Evolutionary conservation across 2,329 filamentous ascomycete genomes (phyloP).

Genomic region (Cucurbitaria berberidis): DNA sequence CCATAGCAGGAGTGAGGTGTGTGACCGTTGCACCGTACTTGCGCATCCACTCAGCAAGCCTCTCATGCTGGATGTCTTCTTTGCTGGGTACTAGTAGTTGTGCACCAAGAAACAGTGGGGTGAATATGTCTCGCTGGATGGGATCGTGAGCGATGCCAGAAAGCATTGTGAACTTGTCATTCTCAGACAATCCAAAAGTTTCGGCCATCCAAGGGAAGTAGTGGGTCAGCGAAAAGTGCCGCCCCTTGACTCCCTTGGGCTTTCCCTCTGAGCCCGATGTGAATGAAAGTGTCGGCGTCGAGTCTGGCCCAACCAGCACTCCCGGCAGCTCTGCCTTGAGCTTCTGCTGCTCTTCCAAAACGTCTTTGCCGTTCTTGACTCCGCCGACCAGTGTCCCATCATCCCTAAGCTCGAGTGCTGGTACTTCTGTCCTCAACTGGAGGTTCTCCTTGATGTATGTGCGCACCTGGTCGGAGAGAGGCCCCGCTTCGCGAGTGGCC

Average conservation of each 20-base stretch:
- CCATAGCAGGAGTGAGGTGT: constrained; percentile 95
- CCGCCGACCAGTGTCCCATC: constrained; percentile 77
- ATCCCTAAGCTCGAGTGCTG: constrained; percentile 72
- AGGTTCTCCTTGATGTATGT: constrained; percentile 77
- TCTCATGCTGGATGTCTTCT: constrained; percentile 87
- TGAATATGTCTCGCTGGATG: constrained; percentile 80
- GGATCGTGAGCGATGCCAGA: constrained; percentile 79
- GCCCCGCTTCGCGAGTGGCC: constrained; percentile 71
- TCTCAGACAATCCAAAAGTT: constrained; percentile 73
- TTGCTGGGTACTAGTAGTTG: constrained; percentile 77
- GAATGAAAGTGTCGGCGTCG: constrained; percentile 71
- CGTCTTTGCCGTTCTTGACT: constrained; percentile 67
- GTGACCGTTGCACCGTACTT: constrained; percentile 76
- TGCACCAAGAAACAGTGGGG: constrained; percentile 84
- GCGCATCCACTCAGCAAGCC: constrained; percentile 85
- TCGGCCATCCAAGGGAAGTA: constrained; percentile 96
- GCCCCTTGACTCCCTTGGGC: constrained; percentile 85
- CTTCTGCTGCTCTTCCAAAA: constrained; percentile 63
- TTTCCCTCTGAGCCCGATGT: constrained; percentile 73
- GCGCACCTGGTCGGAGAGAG: constrained; percentile 64
- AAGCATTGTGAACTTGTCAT: constrained; percentile 81
- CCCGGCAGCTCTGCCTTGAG: constrained; percentile 66
- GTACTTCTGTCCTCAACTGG: constrained; percentile 73
- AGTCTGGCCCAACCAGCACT: constrained; percentile 85
- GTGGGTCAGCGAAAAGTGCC: constrained; percentile 83